Evolutionary conservation across 2,329 filamentous ascomycete genomes (phyloP).

Genomic region (Ilyonectria destructans): DNA sequence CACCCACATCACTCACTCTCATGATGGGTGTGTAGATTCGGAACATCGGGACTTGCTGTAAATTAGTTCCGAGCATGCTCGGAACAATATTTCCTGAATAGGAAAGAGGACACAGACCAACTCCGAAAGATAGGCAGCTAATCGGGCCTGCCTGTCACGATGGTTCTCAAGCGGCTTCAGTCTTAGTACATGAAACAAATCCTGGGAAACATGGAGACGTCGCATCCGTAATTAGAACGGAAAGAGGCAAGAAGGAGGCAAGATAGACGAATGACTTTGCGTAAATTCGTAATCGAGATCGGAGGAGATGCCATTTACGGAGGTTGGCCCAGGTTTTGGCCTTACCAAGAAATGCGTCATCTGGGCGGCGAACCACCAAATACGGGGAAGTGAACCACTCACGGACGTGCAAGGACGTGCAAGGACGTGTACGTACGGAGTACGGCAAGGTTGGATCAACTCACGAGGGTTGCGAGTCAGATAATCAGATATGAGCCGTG

Average conservation of each 20-base stretch:
- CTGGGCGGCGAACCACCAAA: background rate
- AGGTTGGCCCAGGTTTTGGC: background rate
- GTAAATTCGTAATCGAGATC: slow-evolving; percentile 15
- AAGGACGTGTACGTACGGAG: background rate
- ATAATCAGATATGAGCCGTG: slow-evolving; percentile 18
- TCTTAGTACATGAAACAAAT: slow-evolving; percentile 2
- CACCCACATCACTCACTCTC: background rate
- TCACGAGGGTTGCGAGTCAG: slow-evolving; percentile 20
- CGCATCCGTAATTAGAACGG: background rate
- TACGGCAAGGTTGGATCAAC: background rate
- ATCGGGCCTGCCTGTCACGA: background rate
- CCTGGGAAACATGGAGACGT: background rate
- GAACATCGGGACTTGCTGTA: background rate
- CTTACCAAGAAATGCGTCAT: slow-evolving; percentile 16
- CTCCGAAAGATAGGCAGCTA: background rate
- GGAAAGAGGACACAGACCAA: slow-evolving; percentile 11
- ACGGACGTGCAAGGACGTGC: background rate
- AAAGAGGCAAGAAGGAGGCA: background rate
- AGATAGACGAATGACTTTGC: background rate
- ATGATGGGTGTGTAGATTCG: background rate
- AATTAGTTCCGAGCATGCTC: background rate
- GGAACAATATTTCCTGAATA: slow-evolving; percentile 3
- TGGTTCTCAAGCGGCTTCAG: slow-evolving; percentile 7
- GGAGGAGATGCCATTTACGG: slow-evolving; percentile 1
- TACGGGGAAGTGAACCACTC: slow-evolving; percentile 5